Evolutionary conservation across 768 basidiomycete species (phyloP).

Genomic region (Daedalea quercina): DNA sequence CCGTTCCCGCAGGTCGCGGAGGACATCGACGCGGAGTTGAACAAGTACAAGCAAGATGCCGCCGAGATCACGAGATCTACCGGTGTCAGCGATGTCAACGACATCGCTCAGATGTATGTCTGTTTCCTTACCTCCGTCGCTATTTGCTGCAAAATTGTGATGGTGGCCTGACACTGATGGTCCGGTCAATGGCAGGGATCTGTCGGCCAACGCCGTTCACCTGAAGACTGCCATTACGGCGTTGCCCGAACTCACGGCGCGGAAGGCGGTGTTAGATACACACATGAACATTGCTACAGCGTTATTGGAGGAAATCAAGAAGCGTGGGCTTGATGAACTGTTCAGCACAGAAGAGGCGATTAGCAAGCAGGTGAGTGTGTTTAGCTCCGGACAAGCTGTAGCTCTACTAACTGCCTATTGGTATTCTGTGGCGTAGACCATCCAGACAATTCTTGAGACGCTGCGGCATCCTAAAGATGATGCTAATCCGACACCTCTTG

Average conservation of each 20-base stretch:
- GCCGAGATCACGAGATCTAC: constrained; percentile 95
- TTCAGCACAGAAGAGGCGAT: constrained; percentile 94
- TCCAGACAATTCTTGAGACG: constrained; percentile 76
- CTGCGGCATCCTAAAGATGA: constrained; percentile 69
- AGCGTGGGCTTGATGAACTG: constrained; percentile 90
- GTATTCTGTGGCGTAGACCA: constrained; percentile 40
- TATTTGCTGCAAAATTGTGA: not conserved
- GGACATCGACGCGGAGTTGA: constrained; percentile 89
- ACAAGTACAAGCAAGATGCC: constrained; percentile 91
- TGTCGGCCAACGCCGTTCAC: constrained; percentile 89
- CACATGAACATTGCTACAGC: constrained; percentile 99
- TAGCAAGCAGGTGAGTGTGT: constrained; percentile 60
- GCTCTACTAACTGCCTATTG: not conserved
- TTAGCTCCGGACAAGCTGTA: not conserved
- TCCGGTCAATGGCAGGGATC: constrained; percentile 47
- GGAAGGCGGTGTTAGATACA: constrained; percentile 94
- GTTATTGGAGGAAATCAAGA: constrained; percentile 91
- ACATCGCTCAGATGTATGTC: constrained; percentile 86
- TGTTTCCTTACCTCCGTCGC: not conserved
- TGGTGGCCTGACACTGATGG: not conserved
- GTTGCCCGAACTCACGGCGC: constrained; percentile 91
- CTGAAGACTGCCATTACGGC: constrained; percentile 97
- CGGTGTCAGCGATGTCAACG: constrained; percentile 92
- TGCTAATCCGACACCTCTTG: constrained; percentile 59
- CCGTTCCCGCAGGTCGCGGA: constrained; percentile 99